Percentiles rank a stretch among this genome's conserved stretches.
Evolutionary conservation across 257 asterid genomes (phyloP).

Genomic region (Echium plantagineum): DNA sequence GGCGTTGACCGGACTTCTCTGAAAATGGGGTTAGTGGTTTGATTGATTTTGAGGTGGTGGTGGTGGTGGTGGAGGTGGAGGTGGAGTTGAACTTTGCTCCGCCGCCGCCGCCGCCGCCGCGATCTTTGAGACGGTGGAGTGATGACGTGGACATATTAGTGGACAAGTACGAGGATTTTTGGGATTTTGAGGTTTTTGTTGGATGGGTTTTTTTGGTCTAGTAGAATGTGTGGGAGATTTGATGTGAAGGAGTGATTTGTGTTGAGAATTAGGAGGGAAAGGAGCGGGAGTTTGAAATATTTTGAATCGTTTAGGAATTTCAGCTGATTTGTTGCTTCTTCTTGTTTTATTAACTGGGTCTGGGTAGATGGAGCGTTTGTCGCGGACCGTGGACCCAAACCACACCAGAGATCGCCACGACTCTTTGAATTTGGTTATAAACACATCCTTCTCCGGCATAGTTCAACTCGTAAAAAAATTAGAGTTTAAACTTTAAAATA

Average conservation of each 20-base stretch:
- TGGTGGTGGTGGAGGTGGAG: conserved; percentile 19
- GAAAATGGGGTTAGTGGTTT: conserved; percentile 35
- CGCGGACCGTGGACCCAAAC: too few relatives aligned
- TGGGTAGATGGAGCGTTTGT: too few relatives aligned
- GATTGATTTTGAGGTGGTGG: conserved; percentile 1
- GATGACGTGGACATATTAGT: conserved; percentile 38
- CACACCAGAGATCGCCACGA: too few relatives aligned
- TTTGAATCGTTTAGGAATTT: neutral
- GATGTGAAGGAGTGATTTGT: neutral
- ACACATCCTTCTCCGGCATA: too few relatives aligned
- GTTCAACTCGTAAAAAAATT: too few relatives aligned
- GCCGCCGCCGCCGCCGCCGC: conserved; percentile 34
- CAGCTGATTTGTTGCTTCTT: too few relatives aligned
- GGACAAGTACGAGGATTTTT: neutral
- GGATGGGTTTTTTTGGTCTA: too few relatives aligned
- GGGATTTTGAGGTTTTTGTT: too few relatives aligned
- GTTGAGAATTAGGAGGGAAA: neutral
- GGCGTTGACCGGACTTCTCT: conserved; percentile 17
- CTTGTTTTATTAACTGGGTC: too few relatives aligned
- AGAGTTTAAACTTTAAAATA: too few relatives aligned
- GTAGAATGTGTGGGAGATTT: neutral
- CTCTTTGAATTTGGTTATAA: too few relatives aligned
- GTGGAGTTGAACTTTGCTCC: conserved; percentile 17
- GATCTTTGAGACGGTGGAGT: conserved; percentile 43
- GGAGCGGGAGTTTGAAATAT: neutral